A percentile compares a stretch with the other conserved stretches of the same genome.
Evolutionary conservation across 495 filamentous ascomycete genomes (phyloP).

Genomic region (Parathielavia appendiculata): DNA sequence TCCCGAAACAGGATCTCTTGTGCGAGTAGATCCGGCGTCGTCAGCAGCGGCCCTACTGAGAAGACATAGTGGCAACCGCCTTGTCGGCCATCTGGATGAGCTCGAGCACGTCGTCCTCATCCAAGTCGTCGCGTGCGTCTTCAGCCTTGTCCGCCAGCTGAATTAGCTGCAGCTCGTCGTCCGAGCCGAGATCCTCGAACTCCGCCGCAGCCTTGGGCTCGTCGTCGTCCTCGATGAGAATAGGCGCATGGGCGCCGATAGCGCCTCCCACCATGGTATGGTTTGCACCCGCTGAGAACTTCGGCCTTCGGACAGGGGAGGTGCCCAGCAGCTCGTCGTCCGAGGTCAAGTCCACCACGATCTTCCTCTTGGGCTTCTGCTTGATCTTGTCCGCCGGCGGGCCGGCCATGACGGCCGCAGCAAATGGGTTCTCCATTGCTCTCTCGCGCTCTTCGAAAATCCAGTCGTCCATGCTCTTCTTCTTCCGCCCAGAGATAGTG

Average conservation of each 20-base stretch:
- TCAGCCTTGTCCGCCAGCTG: conserved; percentile 1
- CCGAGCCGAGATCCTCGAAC: conserved; percentile 1
- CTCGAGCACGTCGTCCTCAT: not conserved
- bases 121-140: not conserved
- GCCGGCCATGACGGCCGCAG: conserved; percentile 2
- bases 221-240: not conserved
- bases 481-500: too few relatives aligned
- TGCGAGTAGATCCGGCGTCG: not conserved
- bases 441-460: not conserved
- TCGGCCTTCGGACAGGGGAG: not conserved
- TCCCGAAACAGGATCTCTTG: too few relatives aligned
- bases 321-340: not conserved
- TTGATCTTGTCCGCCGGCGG: not conserved
- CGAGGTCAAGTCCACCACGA: conserved; percentile 6
- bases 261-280: not conserved
- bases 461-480: not conserved
- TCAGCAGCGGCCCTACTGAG: not conserved
- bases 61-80: not conserved
- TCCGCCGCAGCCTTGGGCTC: not conserved
- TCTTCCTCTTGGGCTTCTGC: not conserved
- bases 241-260: not conserved
- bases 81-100: not conserved
- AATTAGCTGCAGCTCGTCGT: conserved; percentile 3
- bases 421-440: not conserved
- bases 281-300: not conserved